phyloP scores from a whole-genome alignment of 2,329 filamentous ascomycete species.

The Xylaria digitata region DNA sequence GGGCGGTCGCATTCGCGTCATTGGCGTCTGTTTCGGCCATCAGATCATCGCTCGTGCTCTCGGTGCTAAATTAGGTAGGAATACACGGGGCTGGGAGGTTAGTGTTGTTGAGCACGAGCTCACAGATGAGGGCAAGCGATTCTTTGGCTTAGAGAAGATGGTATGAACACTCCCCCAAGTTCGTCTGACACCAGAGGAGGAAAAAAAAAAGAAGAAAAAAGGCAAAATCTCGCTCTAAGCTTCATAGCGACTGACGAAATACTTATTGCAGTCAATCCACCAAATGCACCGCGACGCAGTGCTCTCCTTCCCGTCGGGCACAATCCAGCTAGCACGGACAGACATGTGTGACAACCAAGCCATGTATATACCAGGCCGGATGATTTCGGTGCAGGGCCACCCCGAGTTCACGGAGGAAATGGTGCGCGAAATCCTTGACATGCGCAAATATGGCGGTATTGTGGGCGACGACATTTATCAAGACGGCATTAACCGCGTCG shows the following conservation, averaged over 20 bases:
- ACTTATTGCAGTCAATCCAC: slow-evolving; percentile 69
- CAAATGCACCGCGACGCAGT: slow-evolving; percentile 91
- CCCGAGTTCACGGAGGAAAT: slow-evolving; percentile 84
- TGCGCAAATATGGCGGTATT: slow-evolving; percentile 73
- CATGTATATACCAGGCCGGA: slow-evolving; percentile 74
- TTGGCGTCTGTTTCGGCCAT: slow-evolving; percentile 89
- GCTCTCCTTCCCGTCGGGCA: slow-evolving; percentile 68
- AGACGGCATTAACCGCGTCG: slow-evolving; percentile 74
- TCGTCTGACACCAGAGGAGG: slow-evolving; percentile 1
- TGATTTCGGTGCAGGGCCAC: slow-evolving; percentile 86
- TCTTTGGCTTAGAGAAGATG: slow-evolving; percentile 75
- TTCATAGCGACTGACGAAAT: slow-evolving; percentile 25
- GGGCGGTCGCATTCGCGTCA: slow-evolving; percentile 72
- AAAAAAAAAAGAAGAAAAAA: neutral
- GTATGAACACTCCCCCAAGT: slow-evolving; percentile 50
- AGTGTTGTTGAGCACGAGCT: slow-evolving; percentile 76
- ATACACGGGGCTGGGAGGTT: slow-evolving; percentile 82
- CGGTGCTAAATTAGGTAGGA: slow-evolving; percentile 73
- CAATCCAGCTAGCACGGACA: slow-evolving; percentile 73
- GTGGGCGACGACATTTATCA: slow-evolving; percentile 76
- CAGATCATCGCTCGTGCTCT: slow-evolving; percentile 83
- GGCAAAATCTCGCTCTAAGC: neutral
- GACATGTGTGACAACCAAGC: slow-evolving; percentile 79
- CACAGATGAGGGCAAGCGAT: slow-evolving; percentile 73
- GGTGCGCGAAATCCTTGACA: slow-evolving; percentile 73